Base-by-base conservation (phyloP, 169 alveolate genomes). In the Plasmodium gonderi region DNA sequence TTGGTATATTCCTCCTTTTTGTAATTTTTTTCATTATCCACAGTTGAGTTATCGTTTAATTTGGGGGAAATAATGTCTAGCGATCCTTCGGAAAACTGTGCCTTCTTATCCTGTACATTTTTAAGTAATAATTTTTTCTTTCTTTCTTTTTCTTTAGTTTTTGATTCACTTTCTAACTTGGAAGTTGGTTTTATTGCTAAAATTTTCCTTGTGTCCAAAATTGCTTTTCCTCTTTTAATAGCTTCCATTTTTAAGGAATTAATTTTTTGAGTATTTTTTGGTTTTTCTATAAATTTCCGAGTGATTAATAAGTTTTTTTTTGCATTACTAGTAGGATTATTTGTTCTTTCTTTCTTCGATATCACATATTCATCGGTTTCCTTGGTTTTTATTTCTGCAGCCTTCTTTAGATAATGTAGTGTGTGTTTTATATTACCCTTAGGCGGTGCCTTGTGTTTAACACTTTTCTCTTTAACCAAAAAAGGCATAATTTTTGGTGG, bases 391-490 rank as follows among this genome's bases (percentile, higher is more conserved):
- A 33, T 51, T 47, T 85, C 92, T 74, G 68, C 51, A 36, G 54
- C 78, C 8, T 33, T 85, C 45, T 85, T 85, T 74, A 85, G 65
- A 51, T 54, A 47, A 26, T 75, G 76, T 77, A 85, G 33, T 45
- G 92, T 85, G 44, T 74, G 45, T 74, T 85, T 85, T 85, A 75
- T 54, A 77, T 49, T 54, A 9, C 74, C 85, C 65, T 85, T 85
- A n/a, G 85, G 79, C 17, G 92, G 92, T 9, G 85, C 87, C 67
- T 85, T 85, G 31, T 49, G 64, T 20, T 75, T 85, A 51, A 72
- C 68, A 76, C 26, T 51, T 49, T 85, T 85, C 33, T 85, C 87
- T 76, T 85, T 85, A 49, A 49, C 45, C 78, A 85, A 64, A 33
- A 75, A 74, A 64, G 92, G 92, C 3, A 85, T 23, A 17, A 17